phyloP scores from a whole-genome alignment of 2,329 filamentous ascomycete species.

The Thielaviopsis musarum region DNA sequence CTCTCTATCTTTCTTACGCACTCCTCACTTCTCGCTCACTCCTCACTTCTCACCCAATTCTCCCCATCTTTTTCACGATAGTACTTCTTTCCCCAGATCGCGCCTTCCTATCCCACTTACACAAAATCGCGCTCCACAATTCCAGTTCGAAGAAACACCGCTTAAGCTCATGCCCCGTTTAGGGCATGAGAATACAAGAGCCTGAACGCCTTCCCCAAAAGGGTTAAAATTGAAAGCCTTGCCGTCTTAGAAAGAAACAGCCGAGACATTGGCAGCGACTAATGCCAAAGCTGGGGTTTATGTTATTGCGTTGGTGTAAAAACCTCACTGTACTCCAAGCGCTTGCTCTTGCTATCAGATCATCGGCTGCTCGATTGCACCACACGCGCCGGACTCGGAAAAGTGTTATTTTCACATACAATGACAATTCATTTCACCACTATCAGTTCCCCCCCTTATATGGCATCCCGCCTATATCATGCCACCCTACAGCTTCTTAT shows the following conservation, averaged over 20 bases:
- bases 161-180: not conserved
- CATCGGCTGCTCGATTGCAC: not conserved
- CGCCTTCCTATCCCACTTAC: no score
- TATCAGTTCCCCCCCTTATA: no score
- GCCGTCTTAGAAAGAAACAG: not conserved
- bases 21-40: no score
- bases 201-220: not conserved
- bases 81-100: no score
- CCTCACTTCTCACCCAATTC: no score
- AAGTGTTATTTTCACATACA: not conserved
- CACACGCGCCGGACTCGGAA: not conserved
- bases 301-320: not conserved
- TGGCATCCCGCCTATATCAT: no score
- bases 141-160: no score
- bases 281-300: not conserved
- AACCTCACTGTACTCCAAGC: not conserved
- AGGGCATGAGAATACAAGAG: not conserved
- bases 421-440: no score
- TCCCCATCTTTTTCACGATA: no score
- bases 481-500: constrained; percentile 31
- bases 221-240: not conserved
- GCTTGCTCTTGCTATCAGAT: not conserved
- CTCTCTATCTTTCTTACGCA: no score
- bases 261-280: constrained; percentile 2
- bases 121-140: no score